Percentiles rank a stretch among this genome's conserved stretches.
Conservation (phyloP, 2,329 filamentous ascomycete species). For the Trichoderma atrobrunneum region DNA sequence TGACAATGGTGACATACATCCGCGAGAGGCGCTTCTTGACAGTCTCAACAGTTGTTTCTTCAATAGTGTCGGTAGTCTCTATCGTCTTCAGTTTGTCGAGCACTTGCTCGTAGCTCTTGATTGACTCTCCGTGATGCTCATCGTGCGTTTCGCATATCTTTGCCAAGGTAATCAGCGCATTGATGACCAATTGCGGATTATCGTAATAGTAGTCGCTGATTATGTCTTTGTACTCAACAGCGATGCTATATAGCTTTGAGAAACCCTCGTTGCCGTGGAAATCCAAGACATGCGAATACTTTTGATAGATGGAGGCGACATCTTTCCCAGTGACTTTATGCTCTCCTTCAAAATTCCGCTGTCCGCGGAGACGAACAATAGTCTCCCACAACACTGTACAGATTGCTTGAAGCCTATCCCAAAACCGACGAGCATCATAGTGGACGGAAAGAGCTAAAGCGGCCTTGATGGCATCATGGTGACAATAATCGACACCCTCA, state of each 20-base stretch:
- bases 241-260: slow-evolving; percentile 41
- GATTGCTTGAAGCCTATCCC: neutral
- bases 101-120: slow-evolving; percentile 44
- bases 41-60: slow-evolving; percentile 37
- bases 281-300: slow-evolving; percentile 48
- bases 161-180: slow-evolving; percentile 39
- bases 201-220: slow-evolving; percentile 39
- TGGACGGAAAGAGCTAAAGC: neutral
- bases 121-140: slow-evolving; percentile 42
- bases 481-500: neutral
- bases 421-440: neutral
- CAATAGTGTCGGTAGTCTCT: neutral
- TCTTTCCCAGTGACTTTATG: slow-evolving; percentile 25
- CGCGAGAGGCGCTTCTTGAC: slow-evolving; percentile 50
- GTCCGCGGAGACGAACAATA: neutral
- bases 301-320: slow-evolving; percentile 41
- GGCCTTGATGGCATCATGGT: neutral
- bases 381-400: neutral
- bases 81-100: neutral
- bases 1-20: slow-evolving; percentile 41
- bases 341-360: neutral
- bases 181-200: slow-evolving; percentile 26
- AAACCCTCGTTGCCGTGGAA: slow-evolving; percentile 42
- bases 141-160: slow-evolving; percentile 45
- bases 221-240: slow-evolving; percentile 47